Evolutionary conservation across 768 basidiomycete genomes (phyloP).

Genomic region (Collybiopsis confluens): DNA sequence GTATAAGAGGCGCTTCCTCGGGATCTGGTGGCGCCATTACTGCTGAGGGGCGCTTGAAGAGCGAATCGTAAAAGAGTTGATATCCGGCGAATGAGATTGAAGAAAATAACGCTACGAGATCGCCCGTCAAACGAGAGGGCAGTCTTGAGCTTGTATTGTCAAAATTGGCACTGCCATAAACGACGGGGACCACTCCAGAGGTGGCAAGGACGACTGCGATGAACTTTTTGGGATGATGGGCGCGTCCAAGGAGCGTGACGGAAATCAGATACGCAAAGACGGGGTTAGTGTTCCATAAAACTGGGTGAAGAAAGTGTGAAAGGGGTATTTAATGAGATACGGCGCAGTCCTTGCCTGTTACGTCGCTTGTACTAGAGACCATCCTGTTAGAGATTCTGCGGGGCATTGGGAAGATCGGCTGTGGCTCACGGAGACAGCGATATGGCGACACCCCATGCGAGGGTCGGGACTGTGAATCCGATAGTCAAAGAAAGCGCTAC

Average conservation of each 20-base stretch:
- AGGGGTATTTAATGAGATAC: neutral
- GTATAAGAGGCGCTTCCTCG: neutral
- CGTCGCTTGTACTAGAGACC: neutral
- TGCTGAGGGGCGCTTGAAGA: neutral
- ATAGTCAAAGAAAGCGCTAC: neutral
- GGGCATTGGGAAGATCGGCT: neutral
- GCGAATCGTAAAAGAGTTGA: neutral
- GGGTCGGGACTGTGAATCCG: neutral
- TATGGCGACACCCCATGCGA: neutral
- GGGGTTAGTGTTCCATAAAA: conserved; percentile 1
- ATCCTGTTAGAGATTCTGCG: neutral
- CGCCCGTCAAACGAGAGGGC: neutral
- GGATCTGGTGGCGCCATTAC: neutral
- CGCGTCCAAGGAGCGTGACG: neutral
- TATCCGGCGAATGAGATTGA: conserved; percentile 1
- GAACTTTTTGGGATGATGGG: neutral
- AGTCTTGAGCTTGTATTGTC: neutral
- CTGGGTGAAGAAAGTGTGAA: neutral
- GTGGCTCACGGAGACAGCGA: neutral
- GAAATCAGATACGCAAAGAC: conserved; percentile 1
- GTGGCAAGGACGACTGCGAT: neutral
- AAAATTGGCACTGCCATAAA: neutral
- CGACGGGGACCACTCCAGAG: neutral
- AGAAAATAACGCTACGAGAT: neutral
- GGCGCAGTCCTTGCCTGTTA: neutral